Evolutionary conservation across 1,284 basidiomycete genomes (phyloP), one percentile per base, ranked within the genome.

Genomic region (Fomitiporia mediterranea): DNA sequence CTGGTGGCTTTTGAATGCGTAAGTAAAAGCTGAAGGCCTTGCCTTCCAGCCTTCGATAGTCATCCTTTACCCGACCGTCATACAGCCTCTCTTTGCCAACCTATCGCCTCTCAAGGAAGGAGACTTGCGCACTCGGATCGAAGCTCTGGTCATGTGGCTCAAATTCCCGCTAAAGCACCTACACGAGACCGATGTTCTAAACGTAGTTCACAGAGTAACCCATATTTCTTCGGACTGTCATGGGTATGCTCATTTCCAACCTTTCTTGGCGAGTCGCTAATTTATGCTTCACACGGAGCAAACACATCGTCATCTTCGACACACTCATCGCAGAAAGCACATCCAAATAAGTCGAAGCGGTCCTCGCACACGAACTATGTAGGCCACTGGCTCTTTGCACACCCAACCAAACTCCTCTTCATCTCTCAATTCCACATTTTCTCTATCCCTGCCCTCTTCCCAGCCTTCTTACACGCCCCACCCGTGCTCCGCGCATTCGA

Each of bases 231-330:
- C 63, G 93, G 93, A 59, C 79, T 96, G 13, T 93, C 92, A 2
- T 94, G 91, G 92, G 89, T 91, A 55, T 53, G 77, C 71, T 7
- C 15, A 8, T 37, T 37, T 19, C n/a, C 15, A 7, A 13, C 2
- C 13, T 34, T 17, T n/a, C n/a, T 28, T 40, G 32, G 25, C 25
- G 35, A 17, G 9, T 40, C 11, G 30, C 28, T 9, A 1, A 23
- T 7, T 55, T n/a, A 21, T 37, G 11, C 13, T n/a, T 40, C 2
- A 15, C 25, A 25, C 51, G 80, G 72, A 88, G 84, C 69, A 96
- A 96, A 67, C 93, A 95, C 70, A 95, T 99, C 64, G 95, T 98
- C 67, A 89, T 99, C 65, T 99, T 93, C 68, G 96, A 98, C 68
- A 98, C 95, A 0, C 81, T 99, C 59, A 91, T 98, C 69, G 88